A percentile compares a stretch with the other conserved stretches of the same genome.
phyloP scores from a whole-genome alignment of 164 flowering plant species.

The Pachysandra terminalis region DNA sequence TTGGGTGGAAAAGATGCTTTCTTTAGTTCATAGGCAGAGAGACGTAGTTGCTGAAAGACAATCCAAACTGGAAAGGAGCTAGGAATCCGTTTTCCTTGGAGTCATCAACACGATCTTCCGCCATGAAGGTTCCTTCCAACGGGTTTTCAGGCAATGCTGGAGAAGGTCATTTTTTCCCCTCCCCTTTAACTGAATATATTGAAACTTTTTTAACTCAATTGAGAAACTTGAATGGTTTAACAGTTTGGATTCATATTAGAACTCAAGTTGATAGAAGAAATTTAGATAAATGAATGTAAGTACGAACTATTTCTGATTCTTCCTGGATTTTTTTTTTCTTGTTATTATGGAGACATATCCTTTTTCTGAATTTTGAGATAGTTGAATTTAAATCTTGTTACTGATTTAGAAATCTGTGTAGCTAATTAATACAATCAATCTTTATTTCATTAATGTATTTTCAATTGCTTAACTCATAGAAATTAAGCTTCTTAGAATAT shows the following conservation, averaged over 20 bases:
- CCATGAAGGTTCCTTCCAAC: slow-evolving; percentile 79
- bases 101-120: slow-evolving; percentile 9
- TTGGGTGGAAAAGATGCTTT: background rate
- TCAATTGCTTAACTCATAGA: no score
- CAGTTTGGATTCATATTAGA: background rate
- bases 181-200: background rate
- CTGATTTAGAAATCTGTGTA: background rate
- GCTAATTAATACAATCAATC: background rate
- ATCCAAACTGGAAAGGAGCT: background rate
- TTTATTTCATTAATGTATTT: no score
- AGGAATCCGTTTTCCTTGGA: background rate
- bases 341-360: no score
- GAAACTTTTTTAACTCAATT: background rate
- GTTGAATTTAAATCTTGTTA: no score
- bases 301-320: background rate
- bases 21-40: background rate
- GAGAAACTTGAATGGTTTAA: background rate
- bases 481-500: no score
- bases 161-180: slow-evolving; percentile 46
- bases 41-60: background rate
- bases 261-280: background rate
- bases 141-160: slow-evolving; percentile 54
- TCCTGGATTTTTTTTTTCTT: background rate
- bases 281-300: background rate
- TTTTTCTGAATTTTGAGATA: no score